Conservation (phyloP, 139 green algal species). For the Haematococcus lacustris region DNA sequence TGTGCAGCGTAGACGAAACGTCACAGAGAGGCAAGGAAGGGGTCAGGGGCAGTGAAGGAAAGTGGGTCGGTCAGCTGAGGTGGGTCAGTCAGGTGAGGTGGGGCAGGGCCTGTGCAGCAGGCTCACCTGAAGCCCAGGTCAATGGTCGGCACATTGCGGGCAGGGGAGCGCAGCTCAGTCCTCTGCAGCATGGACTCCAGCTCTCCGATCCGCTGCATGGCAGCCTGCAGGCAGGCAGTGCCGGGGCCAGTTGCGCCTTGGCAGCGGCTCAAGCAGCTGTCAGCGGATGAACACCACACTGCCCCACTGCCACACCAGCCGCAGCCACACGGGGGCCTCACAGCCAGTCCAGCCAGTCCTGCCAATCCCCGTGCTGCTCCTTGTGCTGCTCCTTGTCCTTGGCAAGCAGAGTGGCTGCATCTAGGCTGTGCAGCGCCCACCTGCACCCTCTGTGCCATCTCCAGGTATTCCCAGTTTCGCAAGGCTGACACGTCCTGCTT, state of each 20-base stretch:
- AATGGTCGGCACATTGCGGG: background rate
- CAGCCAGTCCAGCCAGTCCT: no score
- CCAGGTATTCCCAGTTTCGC: conserved; percentile 38
- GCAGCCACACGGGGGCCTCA: no score
- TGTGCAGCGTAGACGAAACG: no score
- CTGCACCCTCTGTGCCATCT: conserved; percentile 46
- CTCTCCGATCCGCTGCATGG: conserved; percentile 48
- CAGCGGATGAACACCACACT: background rate
- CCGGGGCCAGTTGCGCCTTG: background rate
- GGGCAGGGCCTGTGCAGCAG: no score
- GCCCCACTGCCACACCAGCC: background rate
- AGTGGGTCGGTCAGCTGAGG: no score
- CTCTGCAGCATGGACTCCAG: conserved; percentile 36
- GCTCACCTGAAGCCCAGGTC: background rate
- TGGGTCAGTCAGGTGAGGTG: no score
- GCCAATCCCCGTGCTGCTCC: no score
- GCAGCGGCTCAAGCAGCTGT: background rate
- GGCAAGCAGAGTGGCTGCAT: no score
- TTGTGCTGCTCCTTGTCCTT: no score
- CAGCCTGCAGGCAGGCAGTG: conserved; percentile 7
- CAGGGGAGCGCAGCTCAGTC: background rate
- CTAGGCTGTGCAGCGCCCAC: no score
- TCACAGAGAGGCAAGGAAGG: no score
- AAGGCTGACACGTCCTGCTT: conserved; percentile 31
- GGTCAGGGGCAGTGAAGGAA: no score